Evolutionary conservation across 495 filamentous ascomycete genomes (phyloP).

Genomic region (Hapsidospora chrysogenum): DNA sequence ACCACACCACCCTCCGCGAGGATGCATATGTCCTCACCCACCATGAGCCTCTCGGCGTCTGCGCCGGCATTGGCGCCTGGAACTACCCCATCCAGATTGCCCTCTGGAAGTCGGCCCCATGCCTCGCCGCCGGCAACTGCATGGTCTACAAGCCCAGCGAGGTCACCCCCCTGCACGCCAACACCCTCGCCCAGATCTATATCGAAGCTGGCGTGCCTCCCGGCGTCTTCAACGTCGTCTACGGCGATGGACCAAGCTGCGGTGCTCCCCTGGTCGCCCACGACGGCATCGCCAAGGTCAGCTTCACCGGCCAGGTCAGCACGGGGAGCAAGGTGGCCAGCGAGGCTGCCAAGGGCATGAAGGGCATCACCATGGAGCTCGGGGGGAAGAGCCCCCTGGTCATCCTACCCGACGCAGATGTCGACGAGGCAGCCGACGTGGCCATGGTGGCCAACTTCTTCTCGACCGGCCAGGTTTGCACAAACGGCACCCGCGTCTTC

Average conservation of each 20-base stretch:
- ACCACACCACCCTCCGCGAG: slow-evolving; percentile 55
- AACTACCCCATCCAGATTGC: slow-evolving; percentile 82
- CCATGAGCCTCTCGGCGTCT: slow-evolving; percentile 60
- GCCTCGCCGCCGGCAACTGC: slow-evolving; percentile 67
- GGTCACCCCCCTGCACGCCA: slow-evolving; percentile 57
- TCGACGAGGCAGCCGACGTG: slow-evolving; percentile 51
- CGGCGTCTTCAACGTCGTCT: slow-evolving; percentile 39
- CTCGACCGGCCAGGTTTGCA: slow-evolving; percentile 63
- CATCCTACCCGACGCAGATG: slow-evolving; percentile 52
- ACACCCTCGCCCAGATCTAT: slow-evolving; percentile 32
- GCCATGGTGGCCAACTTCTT: slow-evolving; percentile 58
- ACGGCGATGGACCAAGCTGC: slow-evolving; percentile 33
- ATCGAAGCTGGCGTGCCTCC: slow-evolving; percentile 39
- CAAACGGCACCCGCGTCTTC: slow-evolving; percentile 63
- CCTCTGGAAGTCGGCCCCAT: slow-evolving; percentile 72
- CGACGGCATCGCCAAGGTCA: slow-evolving; percentile 33
- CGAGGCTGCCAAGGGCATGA: slow-evolving; percentile 35
- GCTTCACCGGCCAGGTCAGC: slow-evolving; percentile 36
- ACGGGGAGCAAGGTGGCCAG: slow-evolving; percentile 28
- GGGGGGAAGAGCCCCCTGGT: slow-evolving; percentile 66
- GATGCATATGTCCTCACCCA: slow-evolving; percentile 61
- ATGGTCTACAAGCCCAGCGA: slow-evolving; percentile 83
- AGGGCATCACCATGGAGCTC: slow-evolving; percentile 68
- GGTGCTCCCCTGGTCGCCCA: slow-evolving; percentile 36
- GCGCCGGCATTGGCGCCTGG: slow-evolving; percentile 68